Percentiles rank a stretch among this genome's conserved stretches.
phyloP scores from a whole-genome alignment of 352 stramenopile species.

The Globisporangium nunn region DNA sequence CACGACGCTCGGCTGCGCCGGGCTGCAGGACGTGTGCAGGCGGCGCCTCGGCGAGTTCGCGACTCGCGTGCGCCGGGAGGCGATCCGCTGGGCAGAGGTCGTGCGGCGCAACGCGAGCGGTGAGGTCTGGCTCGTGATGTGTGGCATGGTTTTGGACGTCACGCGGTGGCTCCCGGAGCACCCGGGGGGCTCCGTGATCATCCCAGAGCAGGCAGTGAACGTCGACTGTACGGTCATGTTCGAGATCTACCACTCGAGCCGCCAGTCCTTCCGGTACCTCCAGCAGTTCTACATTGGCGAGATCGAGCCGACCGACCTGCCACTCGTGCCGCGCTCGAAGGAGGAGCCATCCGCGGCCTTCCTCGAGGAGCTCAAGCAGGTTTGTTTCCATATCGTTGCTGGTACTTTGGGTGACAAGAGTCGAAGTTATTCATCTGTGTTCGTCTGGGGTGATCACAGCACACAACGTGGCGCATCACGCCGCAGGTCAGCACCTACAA shows the following conservation, averaged over 20 bases:
- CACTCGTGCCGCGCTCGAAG: constrained; percentile 36
- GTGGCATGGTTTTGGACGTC: constrained; percentile 87
- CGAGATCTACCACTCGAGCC: constrained; percentile 88
- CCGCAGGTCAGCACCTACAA: constrained; percentile 61
- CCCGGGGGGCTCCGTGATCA: constrained; percentile 77
- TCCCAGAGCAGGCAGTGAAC: constrained; percentile 81
- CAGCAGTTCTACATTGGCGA: constrained; percentile 91
- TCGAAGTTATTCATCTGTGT: neutral
- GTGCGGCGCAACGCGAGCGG: constrained; percentile 58
- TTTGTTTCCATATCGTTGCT: constrained; percentile 5
- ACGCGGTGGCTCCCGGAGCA: constrained; percentile 86
- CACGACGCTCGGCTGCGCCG: constrained; percentile 60
- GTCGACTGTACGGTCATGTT: constrained; percentile 88
- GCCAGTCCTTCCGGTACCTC: constrained; percentile 88
- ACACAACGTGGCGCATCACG: constrained; percentile 73
- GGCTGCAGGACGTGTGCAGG: constrained; percentile 71
- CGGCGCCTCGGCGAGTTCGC: constrained; percentile 72
- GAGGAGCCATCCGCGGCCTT: constrained; percentile 57
- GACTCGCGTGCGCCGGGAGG: constrained; percentile 69
- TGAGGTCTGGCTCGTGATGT: constrained; percentile 84
- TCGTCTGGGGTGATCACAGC: constrained; percentile 24
- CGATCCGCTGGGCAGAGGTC: constrained; percentile 80
- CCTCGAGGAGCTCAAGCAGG: constrained; percentile 65
- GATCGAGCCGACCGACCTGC: constrained; percentile 54
- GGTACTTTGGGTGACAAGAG: neutral